A percentile compares a stretch with the other conserved stretches of the same genome.
Evolutionary conservation across 176 grass and related monocot species (phyloP).

Genomic region (Cenchrus americanus): DNA sequence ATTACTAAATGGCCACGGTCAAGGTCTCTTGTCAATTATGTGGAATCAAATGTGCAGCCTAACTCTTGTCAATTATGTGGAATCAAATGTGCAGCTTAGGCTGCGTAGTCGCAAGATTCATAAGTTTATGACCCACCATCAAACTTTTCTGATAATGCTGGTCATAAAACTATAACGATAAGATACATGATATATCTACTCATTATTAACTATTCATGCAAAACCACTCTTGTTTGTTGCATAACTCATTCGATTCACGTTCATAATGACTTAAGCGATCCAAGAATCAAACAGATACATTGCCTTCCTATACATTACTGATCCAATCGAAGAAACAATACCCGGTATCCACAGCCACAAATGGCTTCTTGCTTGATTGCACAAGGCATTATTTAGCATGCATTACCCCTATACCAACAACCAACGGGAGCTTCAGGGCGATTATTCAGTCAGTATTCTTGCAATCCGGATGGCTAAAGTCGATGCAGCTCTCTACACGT

Average conservation of each 20-base stretch:
- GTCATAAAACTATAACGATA: background rate
- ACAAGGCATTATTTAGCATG: background rate
- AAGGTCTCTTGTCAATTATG: constrained; percentile 1
- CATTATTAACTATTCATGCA: too few species aligned
- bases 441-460: background rate
- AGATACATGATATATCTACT: background rate
- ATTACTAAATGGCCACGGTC: background rate
- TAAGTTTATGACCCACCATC: background rate
- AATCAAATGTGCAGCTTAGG: background rate
- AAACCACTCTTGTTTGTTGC: background rate
- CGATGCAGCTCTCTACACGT: background rate
- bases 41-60: constrained; percentile 6
- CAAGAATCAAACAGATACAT: background rate
- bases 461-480: background rate
- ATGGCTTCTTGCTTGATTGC: background rate
- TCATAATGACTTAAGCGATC: background rate
- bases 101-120: background rate
- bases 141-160: background rate
- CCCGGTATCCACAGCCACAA: background rate
- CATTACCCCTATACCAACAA: background rate
- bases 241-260: constrained; percentile 17
- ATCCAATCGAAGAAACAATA: background rate
- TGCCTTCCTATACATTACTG: background rate
- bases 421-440: background rate
- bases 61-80: background rate